A percentile compares a stretch with the other conserved stretches of the same genome.
Evolutionary conservation across 23 red algal genomes (phyloP).

Genomic region (Porphyridium purpureum): DNA sequence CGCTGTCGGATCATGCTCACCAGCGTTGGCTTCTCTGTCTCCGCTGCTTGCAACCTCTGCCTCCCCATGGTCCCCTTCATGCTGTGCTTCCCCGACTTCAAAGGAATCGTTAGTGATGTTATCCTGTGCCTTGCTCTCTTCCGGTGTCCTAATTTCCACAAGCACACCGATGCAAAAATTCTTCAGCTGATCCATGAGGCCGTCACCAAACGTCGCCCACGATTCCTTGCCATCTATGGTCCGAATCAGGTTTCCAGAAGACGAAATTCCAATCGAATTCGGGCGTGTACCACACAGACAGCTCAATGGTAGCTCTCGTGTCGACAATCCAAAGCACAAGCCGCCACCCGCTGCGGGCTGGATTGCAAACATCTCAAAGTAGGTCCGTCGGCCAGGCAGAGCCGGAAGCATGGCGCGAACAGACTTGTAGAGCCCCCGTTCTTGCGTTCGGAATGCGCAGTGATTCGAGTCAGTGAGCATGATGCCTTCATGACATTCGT

Average conservation of each 20-base stretch:
- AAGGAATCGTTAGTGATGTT: too few relatives aligned
- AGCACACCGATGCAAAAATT: too few relatives aligned
- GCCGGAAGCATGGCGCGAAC: conserved; percentile 47
- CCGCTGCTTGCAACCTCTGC: neutral
- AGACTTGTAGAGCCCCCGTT: conserved; percentile 60
- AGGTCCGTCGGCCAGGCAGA: conserved; percentile 3
- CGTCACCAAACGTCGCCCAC: conserved; percentile 58
- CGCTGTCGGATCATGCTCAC: neutral
- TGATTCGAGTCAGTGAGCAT: conserved; percentile 56
- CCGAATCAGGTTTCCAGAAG: conserved; percentile 63
- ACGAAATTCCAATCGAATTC: conserved; percentile 75
- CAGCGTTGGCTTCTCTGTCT: neutral
- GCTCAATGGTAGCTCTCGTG: conserved; percentile 63
- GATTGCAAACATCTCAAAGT: conserved; percentile 80
- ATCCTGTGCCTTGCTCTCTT: too few relatives aligned
- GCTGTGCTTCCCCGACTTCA: neutral
- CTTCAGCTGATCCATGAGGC: conserved; percentile 39
- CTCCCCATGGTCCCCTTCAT: neutral
- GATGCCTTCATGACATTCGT: conserved; percentile 82
- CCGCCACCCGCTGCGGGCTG: conserved; percentile 37
- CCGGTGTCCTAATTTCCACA: too few relatives aligned
- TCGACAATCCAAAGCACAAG: conserved; percentile 65
- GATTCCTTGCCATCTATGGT: conserved; percentile 89
- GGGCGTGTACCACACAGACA: conserved; percentile 89
- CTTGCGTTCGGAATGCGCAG: conserved; percentile 63